Conservation (phyloP, 768 basidiomycete species). For the Mycena leptocephala region DNA sequence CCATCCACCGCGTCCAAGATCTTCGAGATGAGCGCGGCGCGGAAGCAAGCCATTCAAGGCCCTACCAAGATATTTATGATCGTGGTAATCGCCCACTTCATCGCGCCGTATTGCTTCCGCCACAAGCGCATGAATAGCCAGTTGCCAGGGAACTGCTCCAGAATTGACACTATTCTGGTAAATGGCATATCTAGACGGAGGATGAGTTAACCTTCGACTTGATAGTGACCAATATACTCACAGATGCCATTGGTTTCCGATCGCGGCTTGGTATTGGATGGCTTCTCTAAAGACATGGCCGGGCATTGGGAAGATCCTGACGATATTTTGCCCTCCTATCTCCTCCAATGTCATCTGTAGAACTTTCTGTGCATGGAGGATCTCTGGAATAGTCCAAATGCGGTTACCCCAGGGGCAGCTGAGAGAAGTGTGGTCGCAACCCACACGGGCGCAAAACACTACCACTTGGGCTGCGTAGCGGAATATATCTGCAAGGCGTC, state of each 20-base stretch:
- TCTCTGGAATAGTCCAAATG: not conserved
- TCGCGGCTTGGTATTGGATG: not conserved
- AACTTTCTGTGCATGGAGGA: not conserved
- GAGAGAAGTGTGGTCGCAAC: not conserved
- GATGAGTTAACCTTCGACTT: too few relatives aligned
- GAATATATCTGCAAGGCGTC: not conserved
- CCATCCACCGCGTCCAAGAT: conserved; percentile 40
- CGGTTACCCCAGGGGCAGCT: not conserved
- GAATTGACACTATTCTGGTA: conserved; percentile 9
- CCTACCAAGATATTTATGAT: conserved; percentile 39
- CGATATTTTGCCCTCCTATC: not conserved
- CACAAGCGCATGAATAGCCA: conserved; percentile 21
- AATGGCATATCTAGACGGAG: not conserved
- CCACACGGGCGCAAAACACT: not conserved
- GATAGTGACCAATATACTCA: not conserved
- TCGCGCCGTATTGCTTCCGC: conserved; percentile 40
- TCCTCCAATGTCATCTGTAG: not conserved
- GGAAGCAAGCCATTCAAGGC: conserved; percentile 45
- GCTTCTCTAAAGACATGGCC: not conserved
- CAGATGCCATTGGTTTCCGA: not conserved
- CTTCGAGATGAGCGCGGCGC: conserved; percentile 32
- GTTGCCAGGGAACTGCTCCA: not conserved
- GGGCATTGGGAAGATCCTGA: not conserved
- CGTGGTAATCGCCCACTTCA: conserved; percentile 6
- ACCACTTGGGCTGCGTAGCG: not conserved